Percentiles rank a stretch among this genome's conserved stretches.
phyloP scores from a whole-genome alignment of 768 basidiomycete genomes.

The Lepiota brunneoincarnata region DNA sequence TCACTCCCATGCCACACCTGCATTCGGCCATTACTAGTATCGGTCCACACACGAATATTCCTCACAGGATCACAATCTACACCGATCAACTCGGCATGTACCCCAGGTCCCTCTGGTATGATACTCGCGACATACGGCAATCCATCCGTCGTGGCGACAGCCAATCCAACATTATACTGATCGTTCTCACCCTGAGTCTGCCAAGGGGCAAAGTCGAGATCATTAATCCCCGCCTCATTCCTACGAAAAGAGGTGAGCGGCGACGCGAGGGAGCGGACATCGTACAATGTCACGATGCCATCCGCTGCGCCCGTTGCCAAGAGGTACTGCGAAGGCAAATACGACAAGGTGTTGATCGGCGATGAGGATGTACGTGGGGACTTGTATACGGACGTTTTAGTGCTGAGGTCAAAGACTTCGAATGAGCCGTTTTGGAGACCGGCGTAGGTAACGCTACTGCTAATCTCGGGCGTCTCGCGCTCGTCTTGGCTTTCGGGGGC shows the following conservation, averaged over 20 bases:
- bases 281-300: slow-evolving; percentile 56
- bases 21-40: slow-evolving; percentile 20
- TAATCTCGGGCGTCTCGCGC: slow-evolving; percentile 44
- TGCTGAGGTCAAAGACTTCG: slow-evolving; percentile 52
- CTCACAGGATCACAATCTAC: slow-evolving; percentile 61
- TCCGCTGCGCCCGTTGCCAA: slow-evolving; percentile 57
- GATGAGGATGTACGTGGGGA: slow-evolving; percentile 21
- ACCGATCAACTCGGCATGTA: slow-evolving; percentile 51
- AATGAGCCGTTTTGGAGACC: slow-evolving; percentile 56
- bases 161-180: slow-evolving; percentile 31
- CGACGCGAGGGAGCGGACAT: slow-evolving; percentile 41
- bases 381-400: slow-evolving; percentile 27
- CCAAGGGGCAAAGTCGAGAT: slow-evolving; percentile 35
- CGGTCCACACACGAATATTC: slow-evolving; percentile 29
- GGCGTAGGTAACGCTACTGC: slow-evolving; percentile 47
- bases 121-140: slow-evolving; percentile 53
- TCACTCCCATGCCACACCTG: slow-evolving; percentile 60
- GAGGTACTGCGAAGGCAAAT: slow-evolving; percentile 36
- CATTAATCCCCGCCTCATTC: slow-evolving; percentile 48
- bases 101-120: slow-evolving; percentile 37
- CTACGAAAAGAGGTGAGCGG: slow-evolving; percentile 42
- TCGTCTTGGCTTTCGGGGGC: slow-evolving; percentile 21
- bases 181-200: background rate
- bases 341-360: slow-evolving; percentile 42
- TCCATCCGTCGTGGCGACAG: slow-evolving; percentile 56